Base-by-base conservation (phyloP, 129 eudicot genomes). In the Erigeron canadensis region DNA sequence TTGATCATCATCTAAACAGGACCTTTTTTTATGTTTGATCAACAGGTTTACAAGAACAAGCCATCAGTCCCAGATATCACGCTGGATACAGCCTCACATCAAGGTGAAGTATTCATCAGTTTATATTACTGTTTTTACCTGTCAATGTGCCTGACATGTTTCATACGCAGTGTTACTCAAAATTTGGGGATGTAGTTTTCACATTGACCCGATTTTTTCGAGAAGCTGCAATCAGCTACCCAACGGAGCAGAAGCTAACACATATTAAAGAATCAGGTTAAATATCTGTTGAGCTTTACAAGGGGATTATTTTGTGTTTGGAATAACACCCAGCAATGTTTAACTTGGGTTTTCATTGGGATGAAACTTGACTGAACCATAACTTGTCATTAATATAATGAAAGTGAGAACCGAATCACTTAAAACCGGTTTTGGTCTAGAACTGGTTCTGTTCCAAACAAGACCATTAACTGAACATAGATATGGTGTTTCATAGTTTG, bases 21-120 rank as follows among this genome's bases (percentile, higher is more conserved):
- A 79, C 73, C 71, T 37, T 42, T 62, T 42, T 54, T 74, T 19
- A 18, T 67, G 63, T 64, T 55, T 75, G 38, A 59, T 76, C 58
- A 58, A 65, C 81, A 94, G 98, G 89, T 94, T 89, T 77, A 38
- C 90, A 66, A 43, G 77, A 67, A 23, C 81, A 66, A 81, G 73
- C 62, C 97, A 93, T 67, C 98, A 87, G 82, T 84, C 98, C 43
- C 98, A 94, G 72, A 82, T 94, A 74, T 94, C 98, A 62, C 82
- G 43, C 63, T 94, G 98, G 98, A 94, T 94, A 77, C 96, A 86
- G 75, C 98, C 98, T 69, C 93, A 86, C 79, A 81, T 89, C 67
- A 89, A 87, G 90, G 98, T 94, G 34, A 65, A 34, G 43, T 54
- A 44, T 78, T 18, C 15, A 54, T 43, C 28, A 16, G 13, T 78